Evolutionary conservation across 768 basidiomycete species (phyloP), one percentile per base, ranked within the genome.

Genomic region (Termitomyces eurrhizus): DNA sequence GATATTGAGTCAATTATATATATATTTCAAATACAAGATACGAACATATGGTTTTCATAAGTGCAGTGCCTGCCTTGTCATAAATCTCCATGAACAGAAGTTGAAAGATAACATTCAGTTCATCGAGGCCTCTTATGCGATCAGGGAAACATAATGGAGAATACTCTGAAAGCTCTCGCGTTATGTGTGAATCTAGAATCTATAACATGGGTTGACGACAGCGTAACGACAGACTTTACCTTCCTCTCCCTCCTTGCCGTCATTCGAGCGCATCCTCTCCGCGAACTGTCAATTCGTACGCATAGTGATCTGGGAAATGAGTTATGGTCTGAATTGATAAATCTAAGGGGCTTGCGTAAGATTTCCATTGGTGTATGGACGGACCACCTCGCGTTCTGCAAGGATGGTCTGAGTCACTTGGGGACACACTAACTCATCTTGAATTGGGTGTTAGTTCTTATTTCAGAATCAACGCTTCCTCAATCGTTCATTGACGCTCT

Each of bases 401-500:
- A 65, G 84, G 83, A 32, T 88, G 87, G 88, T 79, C 83, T 4
- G 77, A 77, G 56, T 69, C 67, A 4, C 77, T 89, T 7, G 80
- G 85, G 7, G 70, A 68, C 60, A 84, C 83, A 2, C 76, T 90
- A 57, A 86, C 81, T 21, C 79, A 84, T 67, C 75, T 91, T n/a
- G 88, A 90, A 67, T 75, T 90, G 62, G 84, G 85, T 36, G 85
- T 90, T 69, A 76, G 86, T 79, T 71, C 69, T 35, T 75, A 76
- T 69, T 67, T 66, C 49, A 1, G 81, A 86, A 26, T 90, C 86
- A 36, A 84, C 74, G 26, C 73, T 89, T 35, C 86, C 88, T 11
- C 88, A 90, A 57, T 80, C 88, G 1, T 91, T 92, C 64, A 80
- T 90, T 37, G 97, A 99, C 56, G 88, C 94, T 0, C 75, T 97